These are phyloP conservation scores for Aspergillus cristatus DNA, from an alignment of 495 filamentous ascomycete genomes.

Conservation along the genomic window DNA sequence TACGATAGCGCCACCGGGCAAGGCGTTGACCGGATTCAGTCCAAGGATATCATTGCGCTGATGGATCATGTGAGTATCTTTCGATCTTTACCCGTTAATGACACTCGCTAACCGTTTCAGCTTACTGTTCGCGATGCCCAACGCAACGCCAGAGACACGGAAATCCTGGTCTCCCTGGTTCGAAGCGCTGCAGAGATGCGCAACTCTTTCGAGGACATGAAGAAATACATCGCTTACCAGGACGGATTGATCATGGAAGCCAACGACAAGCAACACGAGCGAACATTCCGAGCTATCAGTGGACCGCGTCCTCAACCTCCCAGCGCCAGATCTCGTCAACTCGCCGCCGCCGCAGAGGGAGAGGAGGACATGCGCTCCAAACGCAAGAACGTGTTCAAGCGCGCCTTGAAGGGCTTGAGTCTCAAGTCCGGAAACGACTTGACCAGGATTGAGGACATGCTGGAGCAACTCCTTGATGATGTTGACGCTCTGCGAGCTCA, in stretches of 20 bases:
- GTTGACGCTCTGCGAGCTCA: constrained; percentile 76
- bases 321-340: constrained; percentile 34
- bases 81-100: neutral
- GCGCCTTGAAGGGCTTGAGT: constrained; percentile 81
- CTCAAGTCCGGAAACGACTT: constrained; percentile 82
- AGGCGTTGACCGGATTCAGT: constrained; percentile 88
- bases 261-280: constrained; percentile 78
- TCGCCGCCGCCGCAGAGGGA: constrained; percentile 49
- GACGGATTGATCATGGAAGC: constrained; percentile 75
- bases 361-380: constrained; percentile 70
- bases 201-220: constrained; percentile 94
- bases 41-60: constrained; percentile 91
- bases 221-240: constrained; percentile 78
- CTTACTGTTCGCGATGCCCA: constrained; percentile 96
- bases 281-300: constrained; percentile 68
- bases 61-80: constrained; percentile 79
- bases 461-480: constrained; percentile 82
- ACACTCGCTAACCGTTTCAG: constrained; percentile 37
- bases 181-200: constrained; percentile 95
- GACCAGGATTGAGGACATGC: constrained; percentile 87
- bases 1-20: constrained; percentile 86
- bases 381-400: constrained; percentile 81
- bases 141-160: constrained; percentile 91
- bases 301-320: constrained; percentile 82
- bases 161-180: constrained; percentile 91